Evolutionary conservation across 2,329 filamentous ascomycete species (phyloP), one percentile per base, ranked within the genome.

Genomic region (Colletotrichum endophyticum): DNA sequence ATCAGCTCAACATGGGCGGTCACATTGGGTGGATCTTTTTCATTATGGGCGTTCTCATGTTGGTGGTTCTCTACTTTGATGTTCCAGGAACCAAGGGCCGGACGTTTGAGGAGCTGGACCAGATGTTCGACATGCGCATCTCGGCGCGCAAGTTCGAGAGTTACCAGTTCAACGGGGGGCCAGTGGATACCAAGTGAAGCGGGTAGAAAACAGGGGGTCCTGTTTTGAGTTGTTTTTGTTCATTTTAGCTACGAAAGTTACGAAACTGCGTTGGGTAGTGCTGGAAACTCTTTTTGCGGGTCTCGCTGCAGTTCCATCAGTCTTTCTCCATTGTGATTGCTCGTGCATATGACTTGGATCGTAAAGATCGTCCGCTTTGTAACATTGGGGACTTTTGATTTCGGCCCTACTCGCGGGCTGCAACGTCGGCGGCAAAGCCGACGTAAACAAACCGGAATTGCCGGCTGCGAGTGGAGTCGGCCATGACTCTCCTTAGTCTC

Each of bases 1-100:
- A 84, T 49, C 79, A 82, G 36, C 80, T 79, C 1, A 84, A 86
- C 19, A 80, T 88, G 1, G 84, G 85, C 8, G 85, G 83, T 1
- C 87, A 87, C 77, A 85, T 85, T 5, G 82, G 81, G 0, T 88
- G 87, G 64, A 80, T 88, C 5, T 88, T 86, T 74, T 83, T 82
- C 1, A 84, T 80, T 1, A 78, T 84, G 19, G 78, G 79, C 39
- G 72, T 83, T 7, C 28, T 83, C 22, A 81, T 77, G 75, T 57
- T 80, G 5, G 44, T 81, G 1, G 80, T 80, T 61, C 80, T 80
- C 53, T 83, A 81, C 75, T 82, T 81, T 28, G 77, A 82, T 3
- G 73, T 84, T 2, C 81, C 83, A 0, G 83, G 83, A 27, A 83
- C 81, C 15, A 78, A 79, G 8, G 79, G 80, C 56, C 78, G 79